Percentiles rank a stretch among this genome's conserved stretches.
Conservation (phyloP, 108 stramenopile species). For the Nitzschia inconspicua region DNA sequence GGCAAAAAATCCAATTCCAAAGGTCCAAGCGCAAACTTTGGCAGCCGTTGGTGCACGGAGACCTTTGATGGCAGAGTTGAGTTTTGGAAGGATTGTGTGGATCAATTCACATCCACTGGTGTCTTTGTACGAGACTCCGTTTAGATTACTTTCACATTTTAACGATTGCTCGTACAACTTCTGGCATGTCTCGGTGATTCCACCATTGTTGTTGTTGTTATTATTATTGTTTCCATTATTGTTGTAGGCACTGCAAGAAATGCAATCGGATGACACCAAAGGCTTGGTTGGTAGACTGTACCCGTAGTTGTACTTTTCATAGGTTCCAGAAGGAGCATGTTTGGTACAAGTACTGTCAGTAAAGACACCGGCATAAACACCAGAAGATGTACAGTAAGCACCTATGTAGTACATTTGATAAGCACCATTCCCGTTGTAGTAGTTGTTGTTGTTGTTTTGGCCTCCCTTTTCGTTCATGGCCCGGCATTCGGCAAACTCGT, state of each 20-base stretch:
- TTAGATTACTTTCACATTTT: slow-evolving; percentile 63
- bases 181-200: slow-evolving; percentile 58
- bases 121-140: slow-evolving; percentile 41
- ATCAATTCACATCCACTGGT: slow-evolving; percentile 53
- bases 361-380: slow-evolving; percentile 64
- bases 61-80: slow-evolving; percentile 16
- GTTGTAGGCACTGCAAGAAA: slow-evolving; percentile 48
- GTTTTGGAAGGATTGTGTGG: slow-evolving; percentile 25
- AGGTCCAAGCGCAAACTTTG: slow-evolving; percentile 31
- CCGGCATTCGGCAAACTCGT: slow-evolving; percentile 41
- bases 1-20: slow-evolving; percentile 43
- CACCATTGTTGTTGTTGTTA: slow-evolving; percentile 17
- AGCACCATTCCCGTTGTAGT: slow-evolving; percentile 37
- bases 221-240: slow-evolving; percentile 35
- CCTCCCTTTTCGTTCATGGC: slow-evolving; percentile 26
- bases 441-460: slow-evolving; percentile 42
- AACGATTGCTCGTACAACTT: slow-evolving; percentile 48
- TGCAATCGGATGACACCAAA: slow-evolving; percentile 34
- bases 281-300: slow-evolving; percentile 45
- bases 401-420: slow-evolving; percentile 64
- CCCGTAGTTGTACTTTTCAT: slow-evolving; percentile 51
- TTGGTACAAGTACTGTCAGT: slow-evolving; percentile 66
- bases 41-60: not conserved
- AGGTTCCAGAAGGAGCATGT: slow-evolving; percentile 50
- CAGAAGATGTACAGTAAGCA: slow-evolving; percentile 64